These are phyloP conservation scores for Colletotrichum tropicicola DNA, from an alignment of 2,329 filamentous ascomycete genomes.

Conservation along the genomic window DNA sequence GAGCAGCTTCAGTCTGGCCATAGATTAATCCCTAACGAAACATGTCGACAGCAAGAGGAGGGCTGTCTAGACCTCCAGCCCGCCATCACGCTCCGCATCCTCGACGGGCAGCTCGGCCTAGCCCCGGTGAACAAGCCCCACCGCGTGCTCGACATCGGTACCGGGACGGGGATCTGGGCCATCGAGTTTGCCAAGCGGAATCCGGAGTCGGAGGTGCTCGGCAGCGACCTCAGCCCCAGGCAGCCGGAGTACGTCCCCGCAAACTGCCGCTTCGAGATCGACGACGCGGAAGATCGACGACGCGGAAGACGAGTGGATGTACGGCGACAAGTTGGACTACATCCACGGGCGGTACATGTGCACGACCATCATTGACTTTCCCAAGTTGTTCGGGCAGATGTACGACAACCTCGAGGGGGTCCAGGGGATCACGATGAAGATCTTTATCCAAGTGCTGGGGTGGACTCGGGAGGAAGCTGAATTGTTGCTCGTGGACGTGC, in stretches of 20 bases:
- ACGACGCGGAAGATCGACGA: constrained; percentile 49
- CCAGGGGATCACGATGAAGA: constrained; percentile 40
- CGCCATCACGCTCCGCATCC: constrained; percentile 35
- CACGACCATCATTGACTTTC: constrained; percentile 44
- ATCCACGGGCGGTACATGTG: constrained; percentile 36
- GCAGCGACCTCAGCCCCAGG: constrained; percentile 49
- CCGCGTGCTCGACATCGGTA: constrained; percentile 37
- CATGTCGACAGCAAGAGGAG: constrained; percentile 41
- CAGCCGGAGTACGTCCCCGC: constrained; percentile 50
- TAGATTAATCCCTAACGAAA: background rate
- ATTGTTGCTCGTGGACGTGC: constrained; percentile 40
- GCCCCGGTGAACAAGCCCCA: constrained; percentile 10
- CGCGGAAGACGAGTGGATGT: constrained; percentile 36
- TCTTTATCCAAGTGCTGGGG: constrained; percentile 41
- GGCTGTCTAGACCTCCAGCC: constrained; percentile 52
- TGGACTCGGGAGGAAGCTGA: constrained; percentile 42
- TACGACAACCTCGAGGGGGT: constrained; percentile 42
- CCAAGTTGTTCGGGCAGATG: constrained; percentile 47
- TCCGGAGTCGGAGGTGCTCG: constrained; percentile 43
- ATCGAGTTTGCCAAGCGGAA: constrained; percentile 51
- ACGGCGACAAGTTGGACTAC: constrained; percentile 23
- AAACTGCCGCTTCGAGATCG: constrained; percentile 49
- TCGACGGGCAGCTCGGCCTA: constrained; percentile 6
- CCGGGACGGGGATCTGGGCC: constrained; percentile 40
- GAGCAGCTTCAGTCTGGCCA: background rate